Conservation (phyloP, 108 stramenopile genomes). For the Stephanodiscus minutulus region DNA sequence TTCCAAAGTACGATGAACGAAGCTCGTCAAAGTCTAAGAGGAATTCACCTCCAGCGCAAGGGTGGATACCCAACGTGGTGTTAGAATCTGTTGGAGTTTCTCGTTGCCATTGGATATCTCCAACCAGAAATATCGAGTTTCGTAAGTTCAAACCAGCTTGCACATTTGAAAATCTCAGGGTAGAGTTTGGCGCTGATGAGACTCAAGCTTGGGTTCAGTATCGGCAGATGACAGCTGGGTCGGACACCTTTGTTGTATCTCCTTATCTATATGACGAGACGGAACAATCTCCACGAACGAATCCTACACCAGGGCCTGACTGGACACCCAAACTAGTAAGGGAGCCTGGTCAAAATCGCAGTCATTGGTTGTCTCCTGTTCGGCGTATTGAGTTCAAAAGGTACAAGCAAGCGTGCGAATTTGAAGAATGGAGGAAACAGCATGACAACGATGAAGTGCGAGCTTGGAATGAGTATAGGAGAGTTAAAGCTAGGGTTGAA, state of each 20-base stretch:
- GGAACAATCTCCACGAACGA: not conserved
- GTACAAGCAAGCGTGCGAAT: conserved; percentile 1
- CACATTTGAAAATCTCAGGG: not conserved
- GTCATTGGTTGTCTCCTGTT: not conserved
- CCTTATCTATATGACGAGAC: not conserved
- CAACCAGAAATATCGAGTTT: conserved; percentile 1
- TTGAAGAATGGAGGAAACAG: not conserved
- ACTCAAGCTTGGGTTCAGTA: conserved; percentile 1
- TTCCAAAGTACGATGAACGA: not conserved
- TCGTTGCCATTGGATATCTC: conserved; percentile 1
- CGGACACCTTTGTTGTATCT: not conserved
- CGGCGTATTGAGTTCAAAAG: not conserved
- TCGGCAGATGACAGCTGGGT: not conserved
- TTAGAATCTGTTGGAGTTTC: not conserved
- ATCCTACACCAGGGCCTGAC: not conserved
- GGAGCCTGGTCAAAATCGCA: not conserved
- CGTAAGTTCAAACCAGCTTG: not conserved
- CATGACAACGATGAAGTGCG: not conserved
- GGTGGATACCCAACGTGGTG: not conserved
- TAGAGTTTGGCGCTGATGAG: not conserved
- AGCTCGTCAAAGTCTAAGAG: not conserved
- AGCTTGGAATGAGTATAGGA: conserved; percentile 7
- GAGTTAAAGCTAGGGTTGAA: not conserved
- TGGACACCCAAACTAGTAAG: not conserved
- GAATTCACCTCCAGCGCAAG: not conserved